Conservation (phyloP, 1,284 basidiomycete species). For the Pseudozyma sp. region DNA sequence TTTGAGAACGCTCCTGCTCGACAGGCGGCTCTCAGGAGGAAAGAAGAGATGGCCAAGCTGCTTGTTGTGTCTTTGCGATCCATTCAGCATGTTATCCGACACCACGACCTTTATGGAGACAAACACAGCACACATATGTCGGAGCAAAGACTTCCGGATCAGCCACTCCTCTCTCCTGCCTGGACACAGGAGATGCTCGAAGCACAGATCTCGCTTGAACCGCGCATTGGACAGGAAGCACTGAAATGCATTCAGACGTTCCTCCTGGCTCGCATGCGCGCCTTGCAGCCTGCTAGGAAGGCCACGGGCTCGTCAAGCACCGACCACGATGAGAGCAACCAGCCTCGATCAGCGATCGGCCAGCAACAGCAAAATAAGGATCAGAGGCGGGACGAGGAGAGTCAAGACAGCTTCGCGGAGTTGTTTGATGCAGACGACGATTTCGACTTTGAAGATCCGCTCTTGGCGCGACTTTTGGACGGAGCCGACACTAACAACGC, state of each 20-base stretch:
- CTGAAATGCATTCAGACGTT: conserved; percentile 76
- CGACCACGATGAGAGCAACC: conserved; percentile 64
- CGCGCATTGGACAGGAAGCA: conserved; percentile 74
- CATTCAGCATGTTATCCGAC: conserved; percentile 75
- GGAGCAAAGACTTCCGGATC: conserved; percentile 75
- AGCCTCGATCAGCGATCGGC: not conserved
- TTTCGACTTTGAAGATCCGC: conserved; percentile 74
- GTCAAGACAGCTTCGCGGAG: conserved; percentile 80
- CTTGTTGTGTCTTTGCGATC: conserved; percentile 71
- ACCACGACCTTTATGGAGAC: conserved; percentile 70
- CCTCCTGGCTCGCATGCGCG: conserved; percentile 74
- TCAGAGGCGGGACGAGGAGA: conserved; percentile 62
- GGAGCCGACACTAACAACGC: conserved; percentile 57
- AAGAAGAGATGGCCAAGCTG: conserved; percentile 44
- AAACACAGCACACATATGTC: not conserved
- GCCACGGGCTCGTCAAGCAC: conserved; percentile 50
- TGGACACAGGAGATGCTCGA: conserved; percentile 77
- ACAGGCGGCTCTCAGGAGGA: conserved; percentile 29
- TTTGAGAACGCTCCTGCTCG: conserved; percentile 42
- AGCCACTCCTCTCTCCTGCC: conserved; percentile 73
- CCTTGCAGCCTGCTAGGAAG: conserved; percentile 47
- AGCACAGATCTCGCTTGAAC: conserved; percentile 72
- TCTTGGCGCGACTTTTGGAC: conserved; percentile 74
- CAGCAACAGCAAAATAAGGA: conserved; percentile 9
- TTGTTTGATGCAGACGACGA: conserved; percentile 73